Percentiles rank a stretch among this genome's conserved stretches.
These are phyloP conservation scores for Claviceps maximensis DNA, from an alignment of 2,329 filamentous ascomycete genomes.

Conservation along the genomic window DNA sequence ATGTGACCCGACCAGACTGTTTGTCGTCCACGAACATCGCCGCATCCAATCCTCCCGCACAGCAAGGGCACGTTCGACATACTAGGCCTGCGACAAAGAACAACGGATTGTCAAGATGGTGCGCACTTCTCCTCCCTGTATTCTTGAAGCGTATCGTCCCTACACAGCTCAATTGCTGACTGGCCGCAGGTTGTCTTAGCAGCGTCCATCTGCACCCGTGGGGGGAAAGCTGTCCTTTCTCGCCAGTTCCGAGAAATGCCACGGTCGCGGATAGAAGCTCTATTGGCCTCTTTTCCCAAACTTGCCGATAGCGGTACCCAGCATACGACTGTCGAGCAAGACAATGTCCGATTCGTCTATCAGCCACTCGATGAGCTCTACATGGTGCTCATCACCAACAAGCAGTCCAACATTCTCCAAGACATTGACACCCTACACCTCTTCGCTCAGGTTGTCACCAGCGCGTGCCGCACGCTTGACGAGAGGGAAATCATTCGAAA, in stretches of 20 bases:
- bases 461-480: conserved; percentile 89
- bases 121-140: conserved; percentile 10
- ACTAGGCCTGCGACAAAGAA: conserved; percentile 2
- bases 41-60: neutral
- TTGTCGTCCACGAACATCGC: neutral
- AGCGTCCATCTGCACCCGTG: conserved; percentile 95
- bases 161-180: conserved; percentile 1
- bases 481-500: conserved; percentile 91
- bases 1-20: neutral
- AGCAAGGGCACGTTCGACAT: neutral
- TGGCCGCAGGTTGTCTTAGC: conserved; percentile 76
- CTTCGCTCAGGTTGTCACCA: conserved; percentile 93
- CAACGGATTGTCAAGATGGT: conserved; percentile 26
- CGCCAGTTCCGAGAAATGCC: conserved; percentile 97
- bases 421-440: conserved; percentile 97
- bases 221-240: conserved; percentile 95
- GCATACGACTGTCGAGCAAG: conserved; percentile 96
- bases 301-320: conserved; percentile 91
- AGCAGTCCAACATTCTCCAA: conserved; percentile 97
- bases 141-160: neutral
- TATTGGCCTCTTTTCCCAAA: conserved; percentile 95
- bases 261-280: conserved; percentile 87
- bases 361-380: conserved; percentile 98
- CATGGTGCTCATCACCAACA: conserved; percentile 99
- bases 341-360: conserved; percentile 99